These are phyloP conservation scores for Conticribra weissflogii DNA, from an alignment of 108 stramenopile species.

Conservation along the genomic window DNA sequence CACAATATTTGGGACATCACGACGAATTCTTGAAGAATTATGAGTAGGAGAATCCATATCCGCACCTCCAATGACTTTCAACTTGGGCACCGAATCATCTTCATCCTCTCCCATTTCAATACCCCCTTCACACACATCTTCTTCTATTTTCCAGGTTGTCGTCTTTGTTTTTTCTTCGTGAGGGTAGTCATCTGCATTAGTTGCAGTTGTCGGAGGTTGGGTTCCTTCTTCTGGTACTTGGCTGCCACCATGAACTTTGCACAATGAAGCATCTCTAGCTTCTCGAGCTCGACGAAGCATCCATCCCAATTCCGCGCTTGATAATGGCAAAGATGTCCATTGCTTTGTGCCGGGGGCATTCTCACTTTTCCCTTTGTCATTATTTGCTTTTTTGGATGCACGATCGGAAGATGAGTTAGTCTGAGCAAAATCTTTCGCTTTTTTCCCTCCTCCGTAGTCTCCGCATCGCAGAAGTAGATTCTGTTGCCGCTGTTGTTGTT, in stretches of 20 bases:
- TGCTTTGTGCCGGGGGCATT: neutral
- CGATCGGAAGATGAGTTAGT: neutral
- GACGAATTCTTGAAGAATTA: neutral
- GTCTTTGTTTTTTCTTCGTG: too few species aligned
- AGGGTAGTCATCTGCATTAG: too few species aligned
- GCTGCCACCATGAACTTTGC: neutral
- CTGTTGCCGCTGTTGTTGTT: conserved; percentile 6
- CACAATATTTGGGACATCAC: neutral
- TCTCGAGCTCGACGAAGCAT: neutral
- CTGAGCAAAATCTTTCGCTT: conserved; percentile 11
- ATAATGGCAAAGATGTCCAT: neutral
- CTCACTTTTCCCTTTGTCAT: neutral
- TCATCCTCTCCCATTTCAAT: neutral
- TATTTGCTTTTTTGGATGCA: neutral
- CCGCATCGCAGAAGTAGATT: conserved; percentile 4
- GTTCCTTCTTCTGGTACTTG: too few species aligned
- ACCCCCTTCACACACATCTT: neutral
- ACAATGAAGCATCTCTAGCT: neutral
- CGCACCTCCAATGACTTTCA: neutral
- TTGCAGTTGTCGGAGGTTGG: too few species aligned
- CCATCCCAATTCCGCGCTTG: neutral
- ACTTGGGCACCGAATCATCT: neutral
- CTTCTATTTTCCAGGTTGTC: too few species aligned
- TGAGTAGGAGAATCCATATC: neutral
- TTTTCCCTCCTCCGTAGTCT: conserved; percentile 15